Percentiles rank a stretch among this genome's conserved stretches.
Conservation (phyloP, 805 yeast species). For the Hanseniaspora singularis region DNA sequence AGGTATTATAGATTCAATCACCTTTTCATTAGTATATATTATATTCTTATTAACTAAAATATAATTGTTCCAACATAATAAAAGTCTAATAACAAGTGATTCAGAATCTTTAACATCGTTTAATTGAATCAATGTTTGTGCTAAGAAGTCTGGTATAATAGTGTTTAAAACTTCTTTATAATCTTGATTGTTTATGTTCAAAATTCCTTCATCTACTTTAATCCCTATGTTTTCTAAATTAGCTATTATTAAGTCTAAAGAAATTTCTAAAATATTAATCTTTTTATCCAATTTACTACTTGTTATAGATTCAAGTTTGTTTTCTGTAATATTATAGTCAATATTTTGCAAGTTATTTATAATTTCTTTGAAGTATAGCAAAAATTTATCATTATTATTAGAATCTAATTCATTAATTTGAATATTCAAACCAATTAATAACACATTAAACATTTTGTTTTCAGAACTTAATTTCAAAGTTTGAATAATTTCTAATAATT, state of each 20-base stretch:
- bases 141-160: slow-evolving; percentile 18
- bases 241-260: slow-evolving; percentile 67
- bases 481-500: slow-evolving; percentile 2
- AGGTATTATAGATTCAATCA: neutral
- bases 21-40: neutral
- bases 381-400: slow-evolving; percentile 22
- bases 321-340: slow-evolving; percentile 6
- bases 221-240: slow-evolving; percentile 46
- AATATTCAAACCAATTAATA: slow-evolving; percentile 24
- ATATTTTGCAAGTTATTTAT: neutral
- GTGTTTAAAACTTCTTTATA: slow-evolving; percentile 6
- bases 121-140: slow-evolving; percentile 19
- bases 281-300: slow-evolving; percentile 34
- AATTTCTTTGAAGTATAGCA: slow-evolving; percentile 20
- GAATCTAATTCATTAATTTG: slow-evolving; percentile 23
- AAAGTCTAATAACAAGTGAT: slow-evolving; percentile 16
- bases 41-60: slow-evolving; percentile 36
- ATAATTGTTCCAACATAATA: slow-evolving; percentile 61
- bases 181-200: slow-evolving; percentile 11
- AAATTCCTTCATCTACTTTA: slow-evolving; percentile 19
- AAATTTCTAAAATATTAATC: slow-evolving; percentile 53
- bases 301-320: slow-evolving; percentile 29
- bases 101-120: slow-evolving; percentile 11
- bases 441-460: slow-evolving; percentile 16
- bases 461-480: slow-evolving; percentile 1